A percentile compares a stretch with the other conserved stretches of the same genome.
Conservation (phyloP, 2,329 filamentous ascomycete genomes). For the Penicillium sp. region DNA sequence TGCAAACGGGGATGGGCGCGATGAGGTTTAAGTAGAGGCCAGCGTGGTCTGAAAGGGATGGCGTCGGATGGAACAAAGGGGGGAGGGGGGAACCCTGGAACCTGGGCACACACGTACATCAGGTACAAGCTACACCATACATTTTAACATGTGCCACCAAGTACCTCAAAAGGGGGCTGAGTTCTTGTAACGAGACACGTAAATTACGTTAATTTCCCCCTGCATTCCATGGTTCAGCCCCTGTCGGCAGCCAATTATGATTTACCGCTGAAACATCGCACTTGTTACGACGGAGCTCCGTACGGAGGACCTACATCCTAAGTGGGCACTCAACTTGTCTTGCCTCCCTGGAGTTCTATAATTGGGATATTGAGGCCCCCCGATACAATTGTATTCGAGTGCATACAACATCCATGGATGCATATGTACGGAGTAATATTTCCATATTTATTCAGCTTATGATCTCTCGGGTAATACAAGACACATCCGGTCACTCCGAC, state of each 20-base stretch:
- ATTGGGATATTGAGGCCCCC: not conserved
- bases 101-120: not conserved
- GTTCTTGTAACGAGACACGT: slow-evolving; percentile 5
- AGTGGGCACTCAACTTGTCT: not conserved
- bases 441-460: not conserved
- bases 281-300: not conserved
- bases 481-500: not conserved
- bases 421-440: not conserved
- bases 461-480: slow-evolving; percentile 1
- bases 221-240: slow-evolving; percentile 14
- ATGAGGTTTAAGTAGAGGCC: slow-evolving; percentile 43
- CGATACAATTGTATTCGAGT: not conserved
- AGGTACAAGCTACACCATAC: slow-evolving; percentile 4
- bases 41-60: slow-evolving; percentile 36
- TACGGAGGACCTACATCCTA: not conserved
- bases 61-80: slow-evolving; percentile 9
- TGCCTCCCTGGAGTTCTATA: not conserved
- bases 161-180: slow-evolving; percentile 2
- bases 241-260: not conserved
- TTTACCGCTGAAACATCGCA: not conserved
- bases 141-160: slow-evolving; percentile 1
- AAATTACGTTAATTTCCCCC: slow-evolving; percentile 15
- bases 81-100: not conserved
- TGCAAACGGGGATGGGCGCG: slow-evolving; percentile 11
- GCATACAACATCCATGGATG: too few species aligned